Conservation (phyloP, 1,139 yeast genomes). For the Candida sp. region DNA sequence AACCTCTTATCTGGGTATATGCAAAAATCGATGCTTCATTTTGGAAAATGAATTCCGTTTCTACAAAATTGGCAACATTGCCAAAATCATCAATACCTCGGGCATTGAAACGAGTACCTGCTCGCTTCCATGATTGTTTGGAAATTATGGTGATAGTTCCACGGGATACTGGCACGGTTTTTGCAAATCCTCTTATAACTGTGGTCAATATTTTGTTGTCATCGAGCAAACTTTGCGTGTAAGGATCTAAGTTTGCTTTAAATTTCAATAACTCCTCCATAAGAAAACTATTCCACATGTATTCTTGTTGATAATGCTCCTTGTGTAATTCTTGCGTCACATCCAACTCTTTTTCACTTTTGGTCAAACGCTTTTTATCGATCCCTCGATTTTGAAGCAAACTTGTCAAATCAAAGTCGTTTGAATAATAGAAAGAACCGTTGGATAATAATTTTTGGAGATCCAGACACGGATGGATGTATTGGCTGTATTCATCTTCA, state of each 20-base stretch:
- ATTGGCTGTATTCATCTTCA: conserved; percentile 17
- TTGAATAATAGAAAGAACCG: conserved; percentile 91
- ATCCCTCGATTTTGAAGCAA: conserved; percentile 70
- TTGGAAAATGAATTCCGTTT: conserved; percentile 78
- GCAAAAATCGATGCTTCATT: conserved; percentile 59
- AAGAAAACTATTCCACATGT: conserved; percentile 97
- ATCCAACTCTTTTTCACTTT: conserved; percentile 8
- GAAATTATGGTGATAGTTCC: conserved; percentile 73
- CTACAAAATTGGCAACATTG: conserved; percentile 94
- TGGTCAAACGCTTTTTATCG: conserved; percentile 17
- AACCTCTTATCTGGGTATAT: conserved; percentile 86
- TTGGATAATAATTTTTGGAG: conserved; percentile 73
- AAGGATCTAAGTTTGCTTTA: conserved; percentile 64
- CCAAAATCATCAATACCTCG: conserved; percentile 97
- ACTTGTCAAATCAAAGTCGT: conserved; percentile 88
- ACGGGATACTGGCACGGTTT: conserved; percentile 58
- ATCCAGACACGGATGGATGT: conserved; percentile 83
- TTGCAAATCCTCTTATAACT: conserved; percentile 93
- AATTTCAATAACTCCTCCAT: conserved; percentile 78
- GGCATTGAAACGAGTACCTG: conserved; percentile 93
- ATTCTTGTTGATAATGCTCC: conserved; percentile 71
- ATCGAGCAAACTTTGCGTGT: conserved; percentile 59
- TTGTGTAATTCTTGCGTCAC: conserved; percentile 16
- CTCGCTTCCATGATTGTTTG: conserved; percentile 92
- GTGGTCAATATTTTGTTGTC: conserved; percentile 80